Evolutionary conservation across 2,329 filamentous ascomycete species (phyloP).

Genomic region (Claviceps citrina): DNA sequence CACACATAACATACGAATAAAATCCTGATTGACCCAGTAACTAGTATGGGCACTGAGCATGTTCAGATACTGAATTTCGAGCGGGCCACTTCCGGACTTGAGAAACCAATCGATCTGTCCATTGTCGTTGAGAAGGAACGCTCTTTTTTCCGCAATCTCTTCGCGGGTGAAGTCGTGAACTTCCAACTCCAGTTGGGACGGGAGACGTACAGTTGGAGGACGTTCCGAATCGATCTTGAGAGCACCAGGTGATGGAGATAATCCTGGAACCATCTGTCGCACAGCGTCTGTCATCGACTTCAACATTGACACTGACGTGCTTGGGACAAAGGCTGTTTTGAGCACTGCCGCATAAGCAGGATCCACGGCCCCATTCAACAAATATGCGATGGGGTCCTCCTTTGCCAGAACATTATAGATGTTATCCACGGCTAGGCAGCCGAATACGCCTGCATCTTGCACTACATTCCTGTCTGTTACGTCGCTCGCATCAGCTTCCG

Average conservation of each 20-base stretch:
- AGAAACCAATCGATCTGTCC: constrained; percentile 89
- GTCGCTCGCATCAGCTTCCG: constrained; percentile 53
- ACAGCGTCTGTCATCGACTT: constrained; percentile 48
- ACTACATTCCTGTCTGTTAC: constrained; percentile 43
- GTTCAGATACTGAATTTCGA: constrained; percentile 92
- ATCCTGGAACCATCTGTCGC: constrained; percentile 44
- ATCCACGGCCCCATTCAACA: constrained; percentile 83
- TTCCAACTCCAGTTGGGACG: constrained; percentile 70
- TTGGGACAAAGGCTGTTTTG: constrained; percentile 66
- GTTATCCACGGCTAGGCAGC: constrained; percentile 87
- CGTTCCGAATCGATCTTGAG: constrained; percentile 19
- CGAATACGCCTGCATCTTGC: constrained; percentile 68
- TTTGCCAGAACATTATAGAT: constrained; percentile 78
- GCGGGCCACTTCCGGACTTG: constrained; percentile 64
- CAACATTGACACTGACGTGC: constrained; percentile 49
- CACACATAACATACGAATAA: constrained; percentile 77
- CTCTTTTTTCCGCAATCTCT: constrained; percentile 80
- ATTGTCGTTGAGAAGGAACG: constrained; percentile 82
- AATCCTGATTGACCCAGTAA: constrained; percentile 80
- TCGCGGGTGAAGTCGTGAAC: constrained; percentile 89
- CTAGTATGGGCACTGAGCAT: constrained; percentile 93
- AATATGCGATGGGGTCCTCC: constrained; percentile 69
- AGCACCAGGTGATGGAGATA: constrained; percentile 17
- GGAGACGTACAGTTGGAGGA: constrained; percentile 31
- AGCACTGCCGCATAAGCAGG: constrained; percentile 61